Evolutionary conservation across 2,329 filamentous ascomycete species (phyloP).

Genomic region (Sporothrix pallida): DNA sequence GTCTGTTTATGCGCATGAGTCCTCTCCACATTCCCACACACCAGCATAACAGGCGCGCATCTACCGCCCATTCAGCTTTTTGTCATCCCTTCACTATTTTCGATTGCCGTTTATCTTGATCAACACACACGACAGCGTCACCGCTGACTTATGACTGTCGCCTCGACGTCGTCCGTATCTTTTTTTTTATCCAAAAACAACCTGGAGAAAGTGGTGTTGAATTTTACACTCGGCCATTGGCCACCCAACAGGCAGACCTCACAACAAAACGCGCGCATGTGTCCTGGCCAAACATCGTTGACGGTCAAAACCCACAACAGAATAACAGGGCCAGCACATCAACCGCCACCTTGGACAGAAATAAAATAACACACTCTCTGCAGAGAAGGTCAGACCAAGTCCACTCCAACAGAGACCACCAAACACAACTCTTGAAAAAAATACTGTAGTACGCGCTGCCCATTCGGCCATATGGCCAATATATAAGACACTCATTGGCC

Average conservation of each 20-base stretch:
- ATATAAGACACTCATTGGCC: conserved; percentile 21
- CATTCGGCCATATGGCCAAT: neutral
- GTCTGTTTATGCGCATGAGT: neutral
- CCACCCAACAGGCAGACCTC: neutral
- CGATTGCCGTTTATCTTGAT: too few relatives aligned
- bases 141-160: neutral
- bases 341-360: neutral
- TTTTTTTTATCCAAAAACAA: neutral
- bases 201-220: neutral
- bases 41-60: neutral
- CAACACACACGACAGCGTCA: neutral
- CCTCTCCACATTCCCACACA: neutral
- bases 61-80: neutral
- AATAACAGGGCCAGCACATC: conserved; percentile 14
- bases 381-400: neutral
- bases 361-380: neutral
- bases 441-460: conserved; percentile 1
- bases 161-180: neutral
- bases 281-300: neutral
- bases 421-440: neutral
- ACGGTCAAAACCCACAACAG: neutral
- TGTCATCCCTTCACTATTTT: neutral
- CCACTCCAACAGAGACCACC: neutral
- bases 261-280: neutral
- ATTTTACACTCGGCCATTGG: neutral